Conservation (phyloP, 1,284 basidiomycete genomes). For the Ganoderma boninense region DNA sequence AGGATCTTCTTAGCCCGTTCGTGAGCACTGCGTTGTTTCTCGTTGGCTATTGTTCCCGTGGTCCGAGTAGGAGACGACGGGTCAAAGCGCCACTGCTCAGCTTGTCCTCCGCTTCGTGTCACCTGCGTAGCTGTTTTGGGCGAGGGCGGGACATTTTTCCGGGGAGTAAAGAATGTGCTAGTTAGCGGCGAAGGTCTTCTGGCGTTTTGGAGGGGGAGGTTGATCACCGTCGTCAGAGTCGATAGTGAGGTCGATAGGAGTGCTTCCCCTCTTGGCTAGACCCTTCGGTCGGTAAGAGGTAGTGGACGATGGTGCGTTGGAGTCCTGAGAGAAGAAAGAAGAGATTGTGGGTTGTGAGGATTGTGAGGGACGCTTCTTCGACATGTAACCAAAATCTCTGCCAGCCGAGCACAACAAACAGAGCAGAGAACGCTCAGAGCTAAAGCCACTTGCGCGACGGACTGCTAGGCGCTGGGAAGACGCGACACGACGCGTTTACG, state of each 20-base stretch:
- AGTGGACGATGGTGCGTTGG: constrained; percentile 34
- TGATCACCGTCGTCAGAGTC: constrained; percentile 47
- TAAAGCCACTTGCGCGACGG: background rate
- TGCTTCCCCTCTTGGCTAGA: constrained; percentile 35
- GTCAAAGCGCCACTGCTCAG: constrained; percentile 49
- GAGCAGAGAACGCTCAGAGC: background rate
- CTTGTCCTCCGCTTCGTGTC: constrained; percentile 25
- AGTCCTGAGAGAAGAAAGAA: constrained; percentile 57
- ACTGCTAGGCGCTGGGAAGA: background rate
- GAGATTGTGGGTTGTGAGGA: constrained; percentile 55
- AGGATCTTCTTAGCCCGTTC: constrained; percentile 66
- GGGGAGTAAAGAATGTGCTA: constrained; percentile 26
- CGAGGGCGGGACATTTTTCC: background rate
- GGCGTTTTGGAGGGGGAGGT: constrained; percentile 46
- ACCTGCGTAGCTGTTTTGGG: constrained; percentile 8
- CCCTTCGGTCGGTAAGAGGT: constrained; percentile 28
- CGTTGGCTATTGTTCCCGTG: constrained; percentile 33
- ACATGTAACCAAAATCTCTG: constrained; percentile 13
- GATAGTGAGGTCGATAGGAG: constrained; percentile 64
- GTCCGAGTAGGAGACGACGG: constrained; percentile 31
- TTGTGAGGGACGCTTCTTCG: constrained; percentile 2
- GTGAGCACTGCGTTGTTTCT: constrained; percentile 44
- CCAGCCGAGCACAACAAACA: background rate
- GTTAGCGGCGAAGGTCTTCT: constrained; percentile 34
- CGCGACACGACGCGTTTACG: constrained; percentile 15